Evolutionary conservation across 306 rosid genomes (phyloP).

Genomic region (Fragaria vesca): DNA sequence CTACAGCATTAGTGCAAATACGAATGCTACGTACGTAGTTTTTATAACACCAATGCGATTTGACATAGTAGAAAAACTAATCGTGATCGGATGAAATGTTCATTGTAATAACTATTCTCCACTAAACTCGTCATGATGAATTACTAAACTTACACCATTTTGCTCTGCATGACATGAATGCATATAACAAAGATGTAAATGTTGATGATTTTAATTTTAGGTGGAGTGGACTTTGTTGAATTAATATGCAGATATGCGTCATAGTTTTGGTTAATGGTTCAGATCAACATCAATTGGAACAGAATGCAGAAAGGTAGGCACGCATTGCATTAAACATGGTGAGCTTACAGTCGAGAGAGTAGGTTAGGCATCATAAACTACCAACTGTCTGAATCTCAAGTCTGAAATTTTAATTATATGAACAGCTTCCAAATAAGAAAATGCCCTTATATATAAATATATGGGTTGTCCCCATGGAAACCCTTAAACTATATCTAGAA

Average conservation of each 20-base stretch:
- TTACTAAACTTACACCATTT: neutral
- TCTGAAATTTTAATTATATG: neutral
- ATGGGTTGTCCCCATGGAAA: neutral
- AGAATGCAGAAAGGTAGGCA: neutral
- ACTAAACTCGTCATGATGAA: neutral
- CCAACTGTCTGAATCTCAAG: neutral
- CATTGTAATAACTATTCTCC: neutral
- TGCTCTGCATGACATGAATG: neutral
- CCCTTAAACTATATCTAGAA: neutral
- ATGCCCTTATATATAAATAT: neutral
- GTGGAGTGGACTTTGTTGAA: neutral
- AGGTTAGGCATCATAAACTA: neutral
- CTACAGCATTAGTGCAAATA: no score
- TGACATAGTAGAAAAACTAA: neutral
- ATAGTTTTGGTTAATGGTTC: neutral
- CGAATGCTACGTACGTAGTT: no score
- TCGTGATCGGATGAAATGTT: neutral
- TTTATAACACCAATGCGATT: neutral
- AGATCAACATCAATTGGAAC: neutral
- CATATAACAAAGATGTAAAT: neutral
- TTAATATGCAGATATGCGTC: neutral
- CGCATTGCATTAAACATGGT: neutral
- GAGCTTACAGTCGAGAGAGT: neutral
- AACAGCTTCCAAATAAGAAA: neutral
- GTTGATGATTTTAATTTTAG: neutral